Conservation (phyloP, 148 eudicot genomes). For the Rhododendron ovatum region DNA sequence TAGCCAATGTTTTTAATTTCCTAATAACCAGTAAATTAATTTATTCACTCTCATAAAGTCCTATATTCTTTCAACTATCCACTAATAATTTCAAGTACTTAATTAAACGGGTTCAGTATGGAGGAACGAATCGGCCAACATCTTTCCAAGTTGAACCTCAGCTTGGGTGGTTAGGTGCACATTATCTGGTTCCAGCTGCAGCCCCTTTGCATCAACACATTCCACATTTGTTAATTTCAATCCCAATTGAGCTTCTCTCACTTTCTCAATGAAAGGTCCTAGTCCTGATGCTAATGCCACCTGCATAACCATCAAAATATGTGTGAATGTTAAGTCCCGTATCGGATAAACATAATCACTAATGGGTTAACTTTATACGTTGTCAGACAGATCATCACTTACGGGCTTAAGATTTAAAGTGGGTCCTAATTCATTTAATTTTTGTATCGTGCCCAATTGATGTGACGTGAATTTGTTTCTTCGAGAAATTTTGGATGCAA, state of each 20-base stretch:
- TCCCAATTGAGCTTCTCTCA: constrained; percentile 32
- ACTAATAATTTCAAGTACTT: not conserved
- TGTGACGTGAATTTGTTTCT: not conserved
- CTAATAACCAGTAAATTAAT: no score
- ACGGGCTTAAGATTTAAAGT: no score
- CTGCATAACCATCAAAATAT: not conserved
- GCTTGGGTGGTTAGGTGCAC: constrained; percentile 37
- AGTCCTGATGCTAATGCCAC: constrained; percentile 31
- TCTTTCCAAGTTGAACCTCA: constrained; percentile 33
- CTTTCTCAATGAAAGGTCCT: constrained; percentile 18
- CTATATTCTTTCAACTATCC: no score
- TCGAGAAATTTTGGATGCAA: no score
- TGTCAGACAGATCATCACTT: no score
- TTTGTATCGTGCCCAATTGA: not conserved
- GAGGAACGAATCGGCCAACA: constrained; percentile 26
- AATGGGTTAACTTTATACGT: not conserved
- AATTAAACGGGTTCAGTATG: not conserved
- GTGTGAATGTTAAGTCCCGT: not conserved
- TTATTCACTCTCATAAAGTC: no score
- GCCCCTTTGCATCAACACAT: constrained; percentile 39
- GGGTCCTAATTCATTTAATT: no score
- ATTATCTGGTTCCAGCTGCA: constrained; percentile 21
- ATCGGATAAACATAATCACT: not conserved
- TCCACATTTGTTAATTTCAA: constrained; percentile 19
- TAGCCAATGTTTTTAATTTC: no score